Conservation (phyloP, 2,329 filamentous ascomycete species). For the Orbilia ellipsospora region DNA sequence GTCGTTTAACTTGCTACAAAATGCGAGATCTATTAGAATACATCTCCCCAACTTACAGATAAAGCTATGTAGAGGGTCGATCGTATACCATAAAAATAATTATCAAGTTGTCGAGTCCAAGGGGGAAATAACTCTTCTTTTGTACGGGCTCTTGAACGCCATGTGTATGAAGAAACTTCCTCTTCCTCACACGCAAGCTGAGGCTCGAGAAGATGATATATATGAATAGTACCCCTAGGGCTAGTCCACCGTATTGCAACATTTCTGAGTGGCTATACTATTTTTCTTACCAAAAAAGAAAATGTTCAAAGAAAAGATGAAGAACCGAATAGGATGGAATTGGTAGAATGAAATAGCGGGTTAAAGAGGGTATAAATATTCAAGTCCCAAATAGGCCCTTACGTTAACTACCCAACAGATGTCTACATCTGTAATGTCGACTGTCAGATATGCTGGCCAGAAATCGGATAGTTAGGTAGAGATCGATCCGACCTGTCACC, state of each 20-base stretch:
- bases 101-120: conserved; percentile 23
- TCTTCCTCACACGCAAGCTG: conserved; percentile 7
- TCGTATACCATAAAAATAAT: conserved; percentile 13
- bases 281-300: no score
- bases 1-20: conserved; percentile 15
- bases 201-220: conserved; percentile 3
- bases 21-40: not conserved
- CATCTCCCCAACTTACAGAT: not conserved
- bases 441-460: no score
- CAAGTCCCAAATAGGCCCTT: no score
- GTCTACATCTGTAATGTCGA: no score
- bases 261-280: not conserved
- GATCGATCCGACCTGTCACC: no score
- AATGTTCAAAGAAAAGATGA: no score
- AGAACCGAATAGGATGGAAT: no score
- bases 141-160: not conserved
- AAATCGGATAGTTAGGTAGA: no score
- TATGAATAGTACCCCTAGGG: conserved; percentile 2
- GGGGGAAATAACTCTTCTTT: conserved; percentile 8
- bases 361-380: no score
- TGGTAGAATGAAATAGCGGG: no score
- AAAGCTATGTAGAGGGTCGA: not conserved
- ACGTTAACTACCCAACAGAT: no score
- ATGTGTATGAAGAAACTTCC: conserved; percentile 14
- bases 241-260: conserved; percentile 16